These are phyloP conservation scores for Talaromyces stipitatus DNA, from an alignment of 495 filamentous ascomycete species.

Conservation along the genomic window DNA sequence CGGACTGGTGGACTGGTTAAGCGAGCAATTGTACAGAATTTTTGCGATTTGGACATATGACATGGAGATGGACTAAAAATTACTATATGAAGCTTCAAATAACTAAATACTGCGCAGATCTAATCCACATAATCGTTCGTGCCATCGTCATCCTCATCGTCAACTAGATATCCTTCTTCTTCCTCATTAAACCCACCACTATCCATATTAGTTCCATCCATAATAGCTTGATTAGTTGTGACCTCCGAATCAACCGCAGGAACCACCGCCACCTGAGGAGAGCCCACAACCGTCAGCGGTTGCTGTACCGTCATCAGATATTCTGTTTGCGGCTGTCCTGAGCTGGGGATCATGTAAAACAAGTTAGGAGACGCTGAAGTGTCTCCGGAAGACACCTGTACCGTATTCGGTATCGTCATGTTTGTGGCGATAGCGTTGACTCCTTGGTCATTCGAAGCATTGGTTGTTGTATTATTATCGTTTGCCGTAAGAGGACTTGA, in stretches of 20 bases:
- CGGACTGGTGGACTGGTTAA: no score
- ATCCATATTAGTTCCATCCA: neutral
- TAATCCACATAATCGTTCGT: neutral
- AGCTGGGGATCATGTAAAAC: no score
- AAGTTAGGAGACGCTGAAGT: no score
- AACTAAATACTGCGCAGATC: neutral
- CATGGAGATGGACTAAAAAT: no score
- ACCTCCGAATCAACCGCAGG: neutral
- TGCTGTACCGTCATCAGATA: neutral
- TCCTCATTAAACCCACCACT: neutral
- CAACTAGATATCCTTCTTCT: neutral
- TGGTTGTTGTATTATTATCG: neutral
- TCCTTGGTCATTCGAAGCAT: neutral
- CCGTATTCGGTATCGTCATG: neutral
- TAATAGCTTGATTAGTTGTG: neutral
- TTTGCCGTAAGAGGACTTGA: neutral
- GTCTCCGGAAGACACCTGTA: no score
- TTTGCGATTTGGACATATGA: no score
- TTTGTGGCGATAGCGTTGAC: neutral
- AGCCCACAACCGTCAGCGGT: neutral
- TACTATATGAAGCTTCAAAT: neutral
- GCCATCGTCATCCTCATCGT: neutral
- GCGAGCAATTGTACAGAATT: no score
- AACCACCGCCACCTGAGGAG: neutral
- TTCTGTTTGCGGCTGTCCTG: no score